Base-by-base conservation (phyloP, 192 early-diverging fungal genomes). In the Backusella tarrabulga region DNA sequence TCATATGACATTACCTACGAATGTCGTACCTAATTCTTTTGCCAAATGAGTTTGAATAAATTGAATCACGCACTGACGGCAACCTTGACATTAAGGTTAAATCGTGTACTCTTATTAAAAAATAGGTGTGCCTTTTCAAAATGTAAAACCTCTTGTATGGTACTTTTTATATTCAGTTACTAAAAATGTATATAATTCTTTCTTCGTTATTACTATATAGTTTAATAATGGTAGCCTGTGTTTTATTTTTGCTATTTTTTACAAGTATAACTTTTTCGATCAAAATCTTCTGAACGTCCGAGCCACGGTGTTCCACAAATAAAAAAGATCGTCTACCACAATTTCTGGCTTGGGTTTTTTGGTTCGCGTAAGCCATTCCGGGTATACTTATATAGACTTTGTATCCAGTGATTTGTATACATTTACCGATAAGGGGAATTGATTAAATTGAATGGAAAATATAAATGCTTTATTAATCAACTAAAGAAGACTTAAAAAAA, bases 11-110 rank as follows among this genome's bases (percentile, higher is more conserved):
- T 63, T 63, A 26, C 3, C n/a, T 63, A 12, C 14, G 21, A 63
- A 63, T 63, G 56, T 63, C 12, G 56, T 12, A 63, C 21, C 23
- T 63, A 63, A 63, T 19, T n/a, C 0, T 4, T 63, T 63, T 63
- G 56, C 56, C 12, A 14, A 63, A 29, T 63, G 56, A 63, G 56
- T 63, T 63, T 63, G 23, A 63, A 63, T 63, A 63, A 50, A n/a
- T 63, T 63, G 56, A 11, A 63, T 63, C 56, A 63, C 56, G 56
- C 56, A 63, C 56, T 63, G 56, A 63, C 56, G 23, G 23, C 23
- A 60, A 63, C 56, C 56, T 63, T 63, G 26, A 63, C 56, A 63
- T 63, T 63, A 63, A 63, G 21, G 26, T 63, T 63, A 26, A 26
- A 60, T 12, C 54, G 21, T 23, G 11, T 11, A 26, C 7, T 23